Evolutionary conservation across 306 rosid species (phyloP).

Genomic region (Fragaria nilgerrensis): DNA sequence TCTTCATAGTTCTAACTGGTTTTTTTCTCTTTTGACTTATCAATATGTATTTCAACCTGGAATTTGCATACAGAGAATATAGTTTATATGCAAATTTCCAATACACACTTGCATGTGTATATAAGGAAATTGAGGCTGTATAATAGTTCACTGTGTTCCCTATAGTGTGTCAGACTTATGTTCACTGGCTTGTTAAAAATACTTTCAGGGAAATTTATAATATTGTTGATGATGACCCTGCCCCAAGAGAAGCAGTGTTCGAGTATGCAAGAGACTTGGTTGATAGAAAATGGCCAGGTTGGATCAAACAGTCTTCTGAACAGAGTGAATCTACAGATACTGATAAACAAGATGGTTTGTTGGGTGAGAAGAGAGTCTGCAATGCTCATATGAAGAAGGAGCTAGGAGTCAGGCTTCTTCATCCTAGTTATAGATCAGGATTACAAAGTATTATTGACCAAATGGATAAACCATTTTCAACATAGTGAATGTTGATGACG

Average conservation of each 20-base stretch:
- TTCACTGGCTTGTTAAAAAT: background rate
- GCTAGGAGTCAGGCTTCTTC: slow-evolving; percentile 56
- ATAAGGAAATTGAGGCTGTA: background rate
- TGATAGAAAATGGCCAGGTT: slow-evolving; percentile 66
- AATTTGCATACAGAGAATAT: background rate
- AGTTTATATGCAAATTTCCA: background rate
- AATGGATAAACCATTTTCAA: slow-evolving; percentile 43
- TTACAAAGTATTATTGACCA: slow-evolving; percentile 61
- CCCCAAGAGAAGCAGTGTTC: slow-evolving; percentile 81
- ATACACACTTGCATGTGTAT: background rate
- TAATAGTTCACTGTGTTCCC: background rate
- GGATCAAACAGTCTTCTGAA: slow-evolving; percentile 27
- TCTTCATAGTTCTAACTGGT: background rate
- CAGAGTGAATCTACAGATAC: slow-evolving; percentile 6
- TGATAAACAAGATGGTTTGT: slow-evolving; percentile 13
- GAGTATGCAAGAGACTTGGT: slow-evolving; percentile 68
- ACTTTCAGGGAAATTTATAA: slow-evolving; percentile 62
- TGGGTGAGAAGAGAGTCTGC: slow-evolving; percentile 67
- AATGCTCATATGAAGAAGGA: slow-evolving; percentile 67
- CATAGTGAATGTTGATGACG: background rate
- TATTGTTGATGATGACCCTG: slow-evolving; percentile 77
- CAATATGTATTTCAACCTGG: background rate
- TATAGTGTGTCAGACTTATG: background rate
- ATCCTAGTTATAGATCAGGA: slow-evolving; percentile 69
- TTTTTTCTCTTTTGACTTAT: background rate